phyloP scores from a whole-genome alignment of 2,329 filamentous ascomycete genomes.

The Penicillium capsulatum region DNA sequence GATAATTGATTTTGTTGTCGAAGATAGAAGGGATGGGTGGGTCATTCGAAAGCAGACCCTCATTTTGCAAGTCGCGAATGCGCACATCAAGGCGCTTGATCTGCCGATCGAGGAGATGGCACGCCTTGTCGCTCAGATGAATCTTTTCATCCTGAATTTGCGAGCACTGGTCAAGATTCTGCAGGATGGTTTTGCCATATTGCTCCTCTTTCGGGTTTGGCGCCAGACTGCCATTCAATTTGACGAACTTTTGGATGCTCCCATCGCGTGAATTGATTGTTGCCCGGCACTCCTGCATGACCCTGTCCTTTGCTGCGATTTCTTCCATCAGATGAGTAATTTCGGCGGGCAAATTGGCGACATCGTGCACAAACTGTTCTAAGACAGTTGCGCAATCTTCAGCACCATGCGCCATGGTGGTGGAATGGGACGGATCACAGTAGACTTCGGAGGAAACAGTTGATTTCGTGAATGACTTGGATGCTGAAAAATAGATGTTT shows the following conservation, averaged over 20 bases:
- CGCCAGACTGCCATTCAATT: conserved; percentile 57
- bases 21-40: conserved; percentile 58
- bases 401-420: conserved; percentile 44
- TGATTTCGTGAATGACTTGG: background rate
- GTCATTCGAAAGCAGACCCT: conserved; percentile 57
- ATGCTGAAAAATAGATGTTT: background rate
- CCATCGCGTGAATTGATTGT: conserved; percentile 56
- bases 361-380: conserved; percentile 64
- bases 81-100: conserved; percentile 61
- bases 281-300: conserved; percentile 55
- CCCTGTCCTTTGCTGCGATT: conserved; percentile 61
- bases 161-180: conserved; percentile 56
- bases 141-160: conserved; percentile 61
- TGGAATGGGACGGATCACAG: too few species aligned
- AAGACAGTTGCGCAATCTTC: conserved; percentile 62
- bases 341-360: conserved; percentile 58
- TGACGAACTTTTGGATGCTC: conserved; percentile 63
- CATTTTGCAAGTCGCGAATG: conserved; percentile 55
- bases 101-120: conserved; percentile 58
- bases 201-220: conserved; percentile 61
- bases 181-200: conserved; percentile 54
- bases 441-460: background rate
- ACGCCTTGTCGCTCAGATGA: conserved; percentile 57
- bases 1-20: conserved; percentile 44
- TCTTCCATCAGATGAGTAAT: conserved; percentile 64